Evolutionary conservation across 495 filamentous ascomycete species (phyloP).

Genomic region (Daldinia concentrica): DNA sequence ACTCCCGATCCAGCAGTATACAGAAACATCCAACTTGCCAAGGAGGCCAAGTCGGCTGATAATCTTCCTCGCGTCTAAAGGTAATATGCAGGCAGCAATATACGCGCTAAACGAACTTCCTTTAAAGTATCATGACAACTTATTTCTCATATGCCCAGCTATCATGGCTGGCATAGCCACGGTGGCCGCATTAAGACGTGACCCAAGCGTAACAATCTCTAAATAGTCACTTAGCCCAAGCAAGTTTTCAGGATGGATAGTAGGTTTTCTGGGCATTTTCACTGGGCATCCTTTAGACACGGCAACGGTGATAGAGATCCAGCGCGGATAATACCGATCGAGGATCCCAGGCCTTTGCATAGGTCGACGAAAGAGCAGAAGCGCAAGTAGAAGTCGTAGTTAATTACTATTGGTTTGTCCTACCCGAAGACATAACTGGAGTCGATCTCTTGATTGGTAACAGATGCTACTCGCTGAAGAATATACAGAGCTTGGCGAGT

Average conservation of each 20-base stretch:
- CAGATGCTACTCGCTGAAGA: not conserved
- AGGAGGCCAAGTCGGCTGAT: slow-evolving; percentile 37
- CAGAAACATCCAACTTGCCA: slow-evolving; percentile 26
- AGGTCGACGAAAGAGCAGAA: not conserved
- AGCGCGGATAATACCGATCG: not conserved
- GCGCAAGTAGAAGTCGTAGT: not conserved
- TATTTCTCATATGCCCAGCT: not conserved
- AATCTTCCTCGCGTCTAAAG: slow-evolving; percentile 23
- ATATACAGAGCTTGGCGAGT: slow-evolving; percentile 11
- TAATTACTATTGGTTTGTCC: not conserved
- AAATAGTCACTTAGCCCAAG: not conserved
- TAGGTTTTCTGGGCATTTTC: slow-evolving; percentile 14
- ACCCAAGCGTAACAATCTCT: not conserved
- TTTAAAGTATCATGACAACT: slow-evolving; percentile 4
- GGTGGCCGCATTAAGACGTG: not conserved
- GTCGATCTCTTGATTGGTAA: not conserved
- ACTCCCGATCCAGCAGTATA: not conserved
- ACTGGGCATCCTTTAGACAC: not conserved
- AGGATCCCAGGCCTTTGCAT: not conserved
- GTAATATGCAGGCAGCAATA: slow-evolving; percentile 5
- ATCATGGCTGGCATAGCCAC: not conserved
- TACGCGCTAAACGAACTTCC: slow-evolving; percentile 7
- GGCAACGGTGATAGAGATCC: not conserved
- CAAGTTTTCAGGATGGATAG: not conserved
- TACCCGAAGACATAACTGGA: not conserved